Evolutionary conservation across 2,329 filamentous ascomycete genomes (phyloP), one percentile per base, ranked within the genome.

Genomic region (Alternaria brassicae): DNA sequence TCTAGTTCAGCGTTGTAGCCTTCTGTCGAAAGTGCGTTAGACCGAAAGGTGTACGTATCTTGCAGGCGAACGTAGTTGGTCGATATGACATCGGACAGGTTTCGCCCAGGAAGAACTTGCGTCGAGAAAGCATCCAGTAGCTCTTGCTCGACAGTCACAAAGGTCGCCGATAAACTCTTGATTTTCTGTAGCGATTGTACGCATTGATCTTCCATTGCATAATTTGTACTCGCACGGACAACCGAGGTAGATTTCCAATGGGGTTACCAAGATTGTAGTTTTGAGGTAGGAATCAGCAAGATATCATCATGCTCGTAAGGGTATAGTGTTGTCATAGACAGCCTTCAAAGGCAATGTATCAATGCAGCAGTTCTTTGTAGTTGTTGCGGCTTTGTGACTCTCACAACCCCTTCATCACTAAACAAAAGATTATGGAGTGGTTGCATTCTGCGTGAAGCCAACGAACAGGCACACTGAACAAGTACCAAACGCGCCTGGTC

Each of bases 381-480:
- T 9, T 21, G 9, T 39, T 49, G 40, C 27, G 27, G 19, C 36
- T 50, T 27, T 51, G 44, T 40, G 41, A 41, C 55, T 58, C 45
- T 27, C 8, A 42, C 8, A 27, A 17, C 41, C 40, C 17, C 19
- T 37, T 37, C 32, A 53, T 45, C 41, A 44, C 27, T 32, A 40
- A 40, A 52, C n/a, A 32, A 53, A 40, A 34, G 44, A 39, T 21
- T 15, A n/a, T 8, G 10, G 19, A 50, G 19, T 28, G 42, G 27
- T 12, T 37, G 2, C 36, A 17, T n/a, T 19, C 12, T 27, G 47
- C 21, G 37, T 13, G 27, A 19, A 27, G 5, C 6, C 27, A n/a
- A 25, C n/a, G 13, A 50, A 36, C 17, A 25, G 8, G 15, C 19
- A 37, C 21, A 21, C 23, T 15, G 21, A 37, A 17, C 23, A 37